These are phyloP conservation scores for Conticribra guillardii DNA, from an alignment of 108 stramenopile species.

Conservation along the genomic window DNA sequence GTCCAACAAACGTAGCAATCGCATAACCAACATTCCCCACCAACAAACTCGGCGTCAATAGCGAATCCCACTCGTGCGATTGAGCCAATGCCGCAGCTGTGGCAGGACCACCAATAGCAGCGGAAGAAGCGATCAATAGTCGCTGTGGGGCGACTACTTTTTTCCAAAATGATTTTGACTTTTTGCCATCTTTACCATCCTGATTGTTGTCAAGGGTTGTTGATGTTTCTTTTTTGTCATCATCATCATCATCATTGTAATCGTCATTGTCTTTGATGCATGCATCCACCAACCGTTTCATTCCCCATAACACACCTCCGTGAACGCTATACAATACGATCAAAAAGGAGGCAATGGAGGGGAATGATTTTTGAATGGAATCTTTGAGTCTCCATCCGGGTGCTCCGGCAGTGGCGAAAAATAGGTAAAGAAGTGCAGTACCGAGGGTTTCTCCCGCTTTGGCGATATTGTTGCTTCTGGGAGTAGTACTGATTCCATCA, in stretches of 20 bases:
- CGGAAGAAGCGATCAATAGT: constrained; percentile 73
- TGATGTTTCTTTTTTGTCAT: background rate
- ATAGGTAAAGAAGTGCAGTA: constrained; percentile 69
- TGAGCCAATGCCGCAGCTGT: constrained; percentile 82
- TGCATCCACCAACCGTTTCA: constrained; percentile 33
- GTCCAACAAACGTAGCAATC: constrained; percentile 63
- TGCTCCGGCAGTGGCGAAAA: constrained; percentile 87
- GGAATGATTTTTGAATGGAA: constrained; percentile 62
- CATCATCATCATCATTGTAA: no score
- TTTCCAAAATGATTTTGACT: constrained; percentile 13
- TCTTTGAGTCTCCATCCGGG: constrained; percentile 74
- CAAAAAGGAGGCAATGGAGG: constrained; percentile 66
- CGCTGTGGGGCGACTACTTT: constrained; percentile 60
- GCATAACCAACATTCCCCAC: constrained; percentile 87
- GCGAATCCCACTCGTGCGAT: constrained; percentile 64
- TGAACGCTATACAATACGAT: constrained; percentile 69
- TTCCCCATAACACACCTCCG: constrained; percentile 50
- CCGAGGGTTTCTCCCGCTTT: constrained; percentile 64
- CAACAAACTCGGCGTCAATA: constrained; percentile 68
- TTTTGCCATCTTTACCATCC: no score
- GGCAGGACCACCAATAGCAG: constrained; percentile 87
- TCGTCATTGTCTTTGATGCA: no score
- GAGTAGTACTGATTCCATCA: no score
- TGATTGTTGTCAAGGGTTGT: no score
- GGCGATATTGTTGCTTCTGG: constrained; percentile 23